Evolutionary conservation across 331 rosid genomes (phyloP), one percentile per base, ranked within the genome.

Genomic region (Quercus tomentella): DNA sequence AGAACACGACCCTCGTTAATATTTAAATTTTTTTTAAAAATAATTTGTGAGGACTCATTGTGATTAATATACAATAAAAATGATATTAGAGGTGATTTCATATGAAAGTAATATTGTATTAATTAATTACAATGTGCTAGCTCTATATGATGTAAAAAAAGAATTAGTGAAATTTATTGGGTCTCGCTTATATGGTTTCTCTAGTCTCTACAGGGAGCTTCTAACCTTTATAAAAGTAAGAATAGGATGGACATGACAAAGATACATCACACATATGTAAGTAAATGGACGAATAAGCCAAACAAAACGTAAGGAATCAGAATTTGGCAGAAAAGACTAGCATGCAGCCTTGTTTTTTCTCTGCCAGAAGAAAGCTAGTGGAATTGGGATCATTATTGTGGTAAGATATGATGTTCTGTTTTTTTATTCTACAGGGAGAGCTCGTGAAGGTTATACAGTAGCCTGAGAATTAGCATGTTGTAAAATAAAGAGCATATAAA

Each of bases 351-450:
- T 77, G 62, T 80, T 77, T 31, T 72, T 71, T 77, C 57, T 76
- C 82, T 77, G 82, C 54, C 23, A 51, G 76, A 63, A 37, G 77
- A 79, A 41, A 17, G 87, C 84, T 82, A 86, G 75, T 77, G 81
- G 84, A 63, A 22, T 58, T 72, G 33, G 84, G 75, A 84, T 79
- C 66, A 81, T 86, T 84, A 79, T 41, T 45, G 77, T 72, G 23
- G 75, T 79, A 12, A 75, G 55, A 78, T 51, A 71, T 35, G 84
- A 81, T 55, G 70, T 81, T 75, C 77, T 81, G 78, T 79, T 83
- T 77, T 81, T 70, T 2, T 75, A 79, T 74, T 81, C 70, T 4
- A 60, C 35, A 72, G 74, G 69, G 49, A 75, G 72, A 45, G 82
- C 83, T 86, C 84, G 79, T 76, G 86, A 86, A 80, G 28, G 62